These are phyloP conservation scores for Colletotrichum sp. DNA, from an alignment of 2,329 filamentous ascomycete species.

Conservation along the genomic window DNA sequence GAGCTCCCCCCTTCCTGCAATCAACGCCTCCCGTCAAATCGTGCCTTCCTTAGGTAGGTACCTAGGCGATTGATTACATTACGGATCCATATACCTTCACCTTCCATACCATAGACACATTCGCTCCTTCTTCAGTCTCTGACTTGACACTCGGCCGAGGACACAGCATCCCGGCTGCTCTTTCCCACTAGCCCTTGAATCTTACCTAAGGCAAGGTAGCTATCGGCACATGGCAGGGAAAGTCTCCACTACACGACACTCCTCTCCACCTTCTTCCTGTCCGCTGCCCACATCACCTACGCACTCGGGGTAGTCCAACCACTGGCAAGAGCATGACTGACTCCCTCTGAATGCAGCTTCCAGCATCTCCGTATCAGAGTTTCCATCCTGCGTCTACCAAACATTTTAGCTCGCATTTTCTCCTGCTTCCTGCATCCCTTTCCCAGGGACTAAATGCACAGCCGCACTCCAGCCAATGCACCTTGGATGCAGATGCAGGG, in stretches of 20 bases:
- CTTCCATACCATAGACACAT: not conserved
- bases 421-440: slow-evolving; percentile 2
- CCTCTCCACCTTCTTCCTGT: not conserved
- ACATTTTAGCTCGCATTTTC: slow-evolving; percentile 5
- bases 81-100: too few relatives aligned
- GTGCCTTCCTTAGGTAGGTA: not conserved
- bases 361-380: not conserved
- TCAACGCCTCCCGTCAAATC: not conserved
- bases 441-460: slow-evolving; percentile 2
- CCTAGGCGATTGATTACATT: too few relatives aligned
- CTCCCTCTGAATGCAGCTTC: not conserved
- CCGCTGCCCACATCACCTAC: not conserved
- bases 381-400: not conserved
- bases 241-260: not conserved
- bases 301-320: not conserved
- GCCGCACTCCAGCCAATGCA: slow-evolving; percentile 4
- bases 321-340: not conserved
- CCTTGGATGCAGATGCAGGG: not conserved
- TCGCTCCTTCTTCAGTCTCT: not conserved
- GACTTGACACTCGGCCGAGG: not conserved
- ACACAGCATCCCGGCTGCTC: not conserved
- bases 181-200: not conserved
- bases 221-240: not conserved
- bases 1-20: not conserved
- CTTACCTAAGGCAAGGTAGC: not conserved